Conservation (phyloP, 169 alveolate genomes). For the Cryptosporidium ryanae region DNA sequence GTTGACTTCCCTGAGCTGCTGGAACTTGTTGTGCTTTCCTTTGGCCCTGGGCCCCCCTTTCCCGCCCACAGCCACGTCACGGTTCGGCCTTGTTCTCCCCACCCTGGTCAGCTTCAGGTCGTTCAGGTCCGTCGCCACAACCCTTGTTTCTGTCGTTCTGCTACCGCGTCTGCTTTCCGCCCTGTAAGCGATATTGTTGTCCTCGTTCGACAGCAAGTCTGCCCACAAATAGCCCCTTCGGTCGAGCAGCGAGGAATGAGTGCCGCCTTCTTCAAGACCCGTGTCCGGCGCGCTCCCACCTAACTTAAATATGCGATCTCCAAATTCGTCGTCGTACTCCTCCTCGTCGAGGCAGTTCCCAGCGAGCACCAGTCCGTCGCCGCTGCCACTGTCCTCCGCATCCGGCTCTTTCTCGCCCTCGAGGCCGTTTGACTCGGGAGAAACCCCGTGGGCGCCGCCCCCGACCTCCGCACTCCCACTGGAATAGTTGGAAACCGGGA, state of each 20-base stretch:
- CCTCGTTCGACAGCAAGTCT: conserved; percentile 3
- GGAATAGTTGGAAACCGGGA: conserved; percentile 62
- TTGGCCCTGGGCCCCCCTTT: not conserved
- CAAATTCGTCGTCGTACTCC: conserved; percentile 48
- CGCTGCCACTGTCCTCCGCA: not conserved
- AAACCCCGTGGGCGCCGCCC: not conserved
- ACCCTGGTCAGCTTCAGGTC: conserved; percentile 3
- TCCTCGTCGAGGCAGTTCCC: conserved; percentile 3
- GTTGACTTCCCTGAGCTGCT: conserved; percentile 21
- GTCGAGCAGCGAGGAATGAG: not conserved
- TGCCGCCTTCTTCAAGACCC: no score
- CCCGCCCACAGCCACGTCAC: not conserved
- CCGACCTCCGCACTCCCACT: conserved; percentile 32
- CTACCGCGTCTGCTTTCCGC: not conserved
- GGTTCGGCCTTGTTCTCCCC: no score
- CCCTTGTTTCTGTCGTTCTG: conserved; percentile 13
- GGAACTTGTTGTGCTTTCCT: conserved; percentile 3
- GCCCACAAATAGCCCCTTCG: conserved; percentile 38
- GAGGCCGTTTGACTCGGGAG: not conserved
- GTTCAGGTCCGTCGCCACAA: conserved; percentile 5
- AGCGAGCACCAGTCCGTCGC: no score
- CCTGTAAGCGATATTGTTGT: not conserved
- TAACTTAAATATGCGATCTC: conserved; percentile 1
- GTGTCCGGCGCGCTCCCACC: not conserved
- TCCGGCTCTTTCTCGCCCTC: not conserved